Conservation (phyloP, 768 basidiomycete genomes). For the Rhizopogon vesiculosus region DNA sequence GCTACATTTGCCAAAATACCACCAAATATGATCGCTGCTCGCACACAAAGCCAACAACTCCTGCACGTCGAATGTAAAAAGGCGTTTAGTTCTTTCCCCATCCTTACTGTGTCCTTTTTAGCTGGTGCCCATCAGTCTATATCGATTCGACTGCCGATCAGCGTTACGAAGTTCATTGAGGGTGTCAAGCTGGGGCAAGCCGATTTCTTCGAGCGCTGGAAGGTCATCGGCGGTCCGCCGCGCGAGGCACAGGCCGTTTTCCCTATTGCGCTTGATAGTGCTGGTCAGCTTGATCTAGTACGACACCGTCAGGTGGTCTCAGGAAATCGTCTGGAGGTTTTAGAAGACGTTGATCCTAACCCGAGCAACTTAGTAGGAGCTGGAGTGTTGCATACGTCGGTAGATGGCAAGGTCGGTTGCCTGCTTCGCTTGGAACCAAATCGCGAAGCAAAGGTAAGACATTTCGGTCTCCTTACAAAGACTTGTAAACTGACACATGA, state of each 20-base stretch:
- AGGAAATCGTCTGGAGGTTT: constrained; percentile 72
- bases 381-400: constrained; percentile 93
- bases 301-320: constrained; percentile 72
- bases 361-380: constrained; percentile 90
- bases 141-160: constrained; percentile 79
- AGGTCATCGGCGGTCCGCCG: constrained; percentile 92
- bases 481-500: not conserved
- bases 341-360: constrained; percentile 90
- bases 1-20: constrained; percentile 91
- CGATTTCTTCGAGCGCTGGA: constrained; percentile 99
- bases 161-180: constrained; percentile 90
- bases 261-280: constrained; percentile 62
- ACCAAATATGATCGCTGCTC: constrained; percentile 71
- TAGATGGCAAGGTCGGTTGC: constrained; percentile 93
- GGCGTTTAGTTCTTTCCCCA: constrained; percentile 69
- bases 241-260: constrained; percentile 89
- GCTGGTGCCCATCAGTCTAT: constrained; percentile 89
- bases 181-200: constrained; percentile 77
- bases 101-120: constrained; percentile 84
- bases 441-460: constrained; percentile 83
- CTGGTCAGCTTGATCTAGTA: constrained; percentile 69
- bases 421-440: constrained; percentile 92
- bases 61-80: constrained; percentile 95
- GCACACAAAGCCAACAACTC: constrained; percentile 89
- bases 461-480: not conserved